Conservation (phyloP, 2,329 filamentous ascomycete genomes). For the Arachnopeziza araneosa region DNA sequence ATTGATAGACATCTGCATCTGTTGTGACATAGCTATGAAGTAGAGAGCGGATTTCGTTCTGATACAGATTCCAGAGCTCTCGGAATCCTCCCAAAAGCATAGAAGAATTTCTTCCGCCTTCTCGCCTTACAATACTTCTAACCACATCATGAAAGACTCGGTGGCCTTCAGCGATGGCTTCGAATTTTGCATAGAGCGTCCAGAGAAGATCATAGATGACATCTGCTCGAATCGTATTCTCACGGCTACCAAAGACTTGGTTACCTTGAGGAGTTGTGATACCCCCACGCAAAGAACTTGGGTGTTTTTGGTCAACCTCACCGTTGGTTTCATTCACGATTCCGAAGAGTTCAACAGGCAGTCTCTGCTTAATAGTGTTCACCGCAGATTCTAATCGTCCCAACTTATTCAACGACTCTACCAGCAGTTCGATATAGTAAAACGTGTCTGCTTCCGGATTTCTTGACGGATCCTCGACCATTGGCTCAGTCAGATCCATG, state of each 20-base stretch:
- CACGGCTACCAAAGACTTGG: conserved; percentile 59
- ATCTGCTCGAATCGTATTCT: conserved; percentile 72
- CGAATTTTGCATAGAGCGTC: conserved; percentile 93
- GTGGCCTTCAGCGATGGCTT: conserved; percentile 93
- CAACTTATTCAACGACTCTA: conserved; percentile 87
- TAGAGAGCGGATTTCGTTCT: conserved; percentile 92
- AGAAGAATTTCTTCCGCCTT: conserved; percentile 58
- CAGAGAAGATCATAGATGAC: conserved; percentile 88
- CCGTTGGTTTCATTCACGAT: conserved; percentile 94
- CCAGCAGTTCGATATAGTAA: conserved; percentile 79
- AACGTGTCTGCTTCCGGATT: conserved; percentile 97
- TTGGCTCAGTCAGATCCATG: conserved; percentile 53
- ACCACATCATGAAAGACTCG: conserved; percentile 91
- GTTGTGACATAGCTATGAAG: conserved; percentile 95
- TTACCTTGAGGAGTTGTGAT: conserved; percentile 47
- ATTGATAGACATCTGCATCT: conserved; percentile 69
- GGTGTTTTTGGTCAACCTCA: conserved; percentile 88
- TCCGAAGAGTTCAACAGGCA: conserved; percentile 88
- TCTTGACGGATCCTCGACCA: conserved; percentile 82
- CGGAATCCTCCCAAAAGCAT: conserved; percentile 83
- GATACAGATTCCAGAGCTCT: conserved; percentile 95
- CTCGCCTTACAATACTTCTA: conserved; percentile 75
- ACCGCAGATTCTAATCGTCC: conserved; percentile 80
- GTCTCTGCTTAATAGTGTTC: conserved; percentile 83
- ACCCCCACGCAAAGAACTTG: conserved; percentile 63